phyloP scores from a whole-genome alignment of 225 moss, liverwort and hornwort genomes.

The Lunularia cruciata region DNA sequence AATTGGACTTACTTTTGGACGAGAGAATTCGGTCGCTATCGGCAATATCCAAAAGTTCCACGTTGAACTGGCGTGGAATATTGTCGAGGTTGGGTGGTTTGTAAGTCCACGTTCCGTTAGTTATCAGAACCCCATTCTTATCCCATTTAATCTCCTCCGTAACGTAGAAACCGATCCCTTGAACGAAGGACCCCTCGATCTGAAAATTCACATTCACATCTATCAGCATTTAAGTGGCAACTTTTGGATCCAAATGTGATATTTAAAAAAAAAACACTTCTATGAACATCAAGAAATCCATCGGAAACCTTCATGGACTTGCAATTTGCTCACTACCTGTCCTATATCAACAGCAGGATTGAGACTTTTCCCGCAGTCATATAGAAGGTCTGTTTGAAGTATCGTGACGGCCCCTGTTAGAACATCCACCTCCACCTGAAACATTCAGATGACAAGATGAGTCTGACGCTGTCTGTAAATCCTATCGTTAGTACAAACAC shows the following conservation, averaged over 20 bases:
- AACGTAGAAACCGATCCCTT: constrained; percentile 57
- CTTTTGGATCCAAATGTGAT: too few species aligned
- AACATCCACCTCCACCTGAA: constrained; percentile 67
- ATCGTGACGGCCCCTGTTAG: constrained; percentile 61
- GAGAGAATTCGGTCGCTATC: constrained; percentile 33
- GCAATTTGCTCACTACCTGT: constrained; percentile 65
- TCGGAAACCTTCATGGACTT: background rate
- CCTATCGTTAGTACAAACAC: too few species aligned
- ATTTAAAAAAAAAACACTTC: too few species aligned
- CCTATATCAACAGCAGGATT: constrained; percentile 83
- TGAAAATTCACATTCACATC: constrained; percentile 31
- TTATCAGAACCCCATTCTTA: constrained; percentile 51
- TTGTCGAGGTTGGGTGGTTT: constrained; percentile 56
- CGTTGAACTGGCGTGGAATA: constrained; percentile 50
- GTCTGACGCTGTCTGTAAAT: too few species aligned
- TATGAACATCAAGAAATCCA: too few species aligned
- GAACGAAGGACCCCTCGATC: constrained; percentile 70
- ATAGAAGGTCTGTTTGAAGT: constrained; percentile 62
- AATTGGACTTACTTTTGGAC: constrained; percentile 40
- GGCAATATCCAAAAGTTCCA: constrained; percentile 47
- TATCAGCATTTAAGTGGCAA: too few species aligned
- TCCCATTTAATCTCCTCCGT: constrained; percentile 58
- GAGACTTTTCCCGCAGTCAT: constrained; percentile 74
- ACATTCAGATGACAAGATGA: too few species aligned
- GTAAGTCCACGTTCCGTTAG: constrained; percentile 69